Base-by-base conservation (phyloP, 106 monocot species). In the Iris macrosiphon region DNA sequence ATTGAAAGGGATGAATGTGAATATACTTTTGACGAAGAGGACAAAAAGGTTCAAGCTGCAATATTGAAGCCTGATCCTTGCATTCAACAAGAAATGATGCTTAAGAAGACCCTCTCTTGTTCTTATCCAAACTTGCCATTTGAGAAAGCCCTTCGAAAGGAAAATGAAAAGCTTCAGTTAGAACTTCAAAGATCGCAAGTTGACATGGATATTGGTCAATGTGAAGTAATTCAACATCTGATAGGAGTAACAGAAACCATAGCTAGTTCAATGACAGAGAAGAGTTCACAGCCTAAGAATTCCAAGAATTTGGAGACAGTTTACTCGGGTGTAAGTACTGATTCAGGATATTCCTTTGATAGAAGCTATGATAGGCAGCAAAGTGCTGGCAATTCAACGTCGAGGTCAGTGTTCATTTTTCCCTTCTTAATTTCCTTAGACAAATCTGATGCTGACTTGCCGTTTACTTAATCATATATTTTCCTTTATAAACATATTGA, bases 141-240 rank as follows among this genome's bases (percentile, higher is more conserved):
- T 22, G 55, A 82, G 18, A 68, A 92, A 65, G 85, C 85, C n/a
- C 74, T 92, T 24, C 64, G 70, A 31, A 86, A 79, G 49, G 91
- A 85, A 70, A 85, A 69, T 59, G 91, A 92, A 66, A 92, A 86
- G 61, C 73, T 92, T 22, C 81, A 82, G 45, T 48, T 82, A 39
- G 91, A 92, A 55, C 71, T 92, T 44, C 91, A 86, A 45, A 85
- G 78, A 50, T 92, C 91, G 25, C 85, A 91, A 69, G 53, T 63
- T 49, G 72, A 40, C 62, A 77, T 82, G 86, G 96, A 98, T 61
- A 31, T 71, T 50, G 60, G 66, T 20, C 70, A 83, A 38, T 91
- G 86, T 57, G 83, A 98, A 80, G 78, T 98, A n/a, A 91, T 98
- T 45, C 82, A 91, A 50, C 96, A 61, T 56, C 70, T 91, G 62